These are phyloP conservation scores for Aspergillus hortae DNA, from an alignment of 2,329 filamentous ascomycete genomes.

Conservation along the genomic window DNA sequence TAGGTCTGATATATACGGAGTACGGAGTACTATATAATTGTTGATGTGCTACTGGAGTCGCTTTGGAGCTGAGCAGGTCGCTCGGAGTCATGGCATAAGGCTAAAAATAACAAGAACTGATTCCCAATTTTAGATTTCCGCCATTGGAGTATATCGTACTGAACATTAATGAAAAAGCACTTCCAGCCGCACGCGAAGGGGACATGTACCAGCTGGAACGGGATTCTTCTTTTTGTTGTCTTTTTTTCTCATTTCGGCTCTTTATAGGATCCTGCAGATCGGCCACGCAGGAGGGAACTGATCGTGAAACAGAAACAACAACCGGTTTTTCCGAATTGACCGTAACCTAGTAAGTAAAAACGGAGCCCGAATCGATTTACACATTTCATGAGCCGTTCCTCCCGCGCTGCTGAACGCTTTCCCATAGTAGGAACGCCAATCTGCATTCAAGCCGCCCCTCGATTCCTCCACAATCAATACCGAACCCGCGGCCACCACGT, in stretches of 20 bases:
- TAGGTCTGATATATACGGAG: neutral
- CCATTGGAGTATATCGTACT: slow-evolving; percentile 34
- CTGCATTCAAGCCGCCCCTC: slow-evolving; percentile 35
- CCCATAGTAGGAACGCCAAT: slow-evolving; percentile 27
- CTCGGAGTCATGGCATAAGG: slow-evolving; percentile 4
- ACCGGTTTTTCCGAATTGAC: slow-evolving; percentile 32
- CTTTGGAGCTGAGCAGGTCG: too few relatives aligned
- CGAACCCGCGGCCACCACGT: slow-evolving; percentile 38
- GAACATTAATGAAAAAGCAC: slow-evolving; percentile 29
- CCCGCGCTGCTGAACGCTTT: slow-evolving; percentile 25
- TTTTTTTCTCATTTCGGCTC: slow-evolving; percentile 34
- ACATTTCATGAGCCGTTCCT: slow-evolving; percentile 38
- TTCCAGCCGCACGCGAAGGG: slow-evolving; percentile 22
- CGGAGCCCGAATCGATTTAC: slow-evolving; percentile 39
- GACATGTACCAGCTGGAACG: slow-evolving; percentile 28
- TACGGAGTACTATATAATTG: too few relatives aligned
- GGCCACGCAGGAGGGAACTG: slow-evolving; percentile 27
- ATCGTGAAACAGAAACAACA: slow-evolving; percentile 30
- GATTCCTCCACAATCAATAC: slow-evolving; percentile 39
- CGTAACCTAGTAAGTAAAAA: slow-evolving; percentile 34
- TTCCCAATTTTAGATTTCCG: slow-evolving; percentile 29
- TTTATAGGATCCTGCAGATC: slow-evolving; percentile 24
- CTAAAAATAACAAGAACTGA: slow-evolving; percentile 14
- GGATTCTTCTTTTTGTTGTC: slow-evolving; percentile 36
- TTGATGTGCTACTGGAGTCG: too few relatives aligned